These are phyloP conservation scores for Scenedesmus sp. DNA, from an alignment of 163 green algal genomes.

Conservation along the genomic window DNA sequence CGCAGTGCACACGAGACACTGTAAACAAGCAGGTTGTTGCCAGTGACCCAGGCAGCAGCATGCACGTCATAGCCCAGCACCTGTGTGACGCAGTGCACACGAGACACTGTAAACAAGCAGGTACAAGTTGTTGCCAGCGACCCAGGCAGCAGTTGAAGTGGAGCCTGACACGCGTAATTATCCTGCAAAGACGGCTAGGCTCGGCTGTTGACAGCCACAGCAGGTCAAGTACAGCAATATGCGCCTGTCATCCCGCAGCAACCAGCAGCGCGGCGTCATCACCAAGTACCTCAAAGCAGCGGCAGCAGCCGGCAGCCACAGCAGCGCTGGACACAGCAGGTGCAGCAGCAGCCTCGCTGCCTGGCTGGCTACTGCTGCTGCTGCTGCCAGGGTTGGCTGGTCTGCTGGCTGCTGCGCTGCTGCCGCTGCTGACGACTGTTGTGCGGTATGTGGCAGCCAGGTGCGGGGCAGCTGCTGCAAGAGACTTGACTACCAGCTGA, in stretches of 20 bases:
- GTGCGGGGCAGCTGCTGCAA: conserved; percentile 36
- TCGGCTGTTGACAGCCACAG: too few species aligned
- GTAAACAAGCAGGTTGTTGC: too few species aligned
- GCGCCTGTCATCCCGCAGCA: not conserved
- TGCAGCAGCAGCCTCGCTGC: not conserved
- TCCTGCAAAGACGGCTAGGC: too few species aligned
- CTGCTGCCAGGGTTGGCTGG: not conserved
- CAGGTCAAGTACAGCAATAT: too few species aligned
- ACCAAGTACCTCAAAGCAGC: conserved; percentile 75
- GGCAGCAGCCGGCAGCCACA: conserved; percentile 16
- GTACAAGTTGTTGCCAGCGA: too few species aligned
- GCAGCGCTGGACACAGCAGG: not conserved
- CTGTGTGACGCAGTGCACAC: too few species aligned
- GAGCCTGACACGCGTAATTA: too few species aligned
- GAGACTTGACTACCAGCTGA: conserved; percentile 29
- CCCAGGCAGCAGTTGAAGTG: too few species aligned
- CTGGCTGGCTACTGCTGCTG: not conserved
- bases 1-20: too few species aligned
- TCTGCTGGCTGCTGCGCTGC: not conserved
- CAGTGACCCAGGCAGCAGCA: not conserved
- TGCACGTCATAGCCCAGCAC: conserved; percentile 82
- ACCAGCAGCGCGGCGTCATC: conserved; percentile 83
- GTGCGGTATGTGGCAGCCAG: conserved; percentile 31
- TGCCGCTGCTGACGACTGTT: not conserved
- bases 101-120: too few species aligned